Evolutionary conservation across 2,329 filamentous ascomycete genomes (phyloP).

Genomic region (Fusarium pseudonygamai): DNA sequence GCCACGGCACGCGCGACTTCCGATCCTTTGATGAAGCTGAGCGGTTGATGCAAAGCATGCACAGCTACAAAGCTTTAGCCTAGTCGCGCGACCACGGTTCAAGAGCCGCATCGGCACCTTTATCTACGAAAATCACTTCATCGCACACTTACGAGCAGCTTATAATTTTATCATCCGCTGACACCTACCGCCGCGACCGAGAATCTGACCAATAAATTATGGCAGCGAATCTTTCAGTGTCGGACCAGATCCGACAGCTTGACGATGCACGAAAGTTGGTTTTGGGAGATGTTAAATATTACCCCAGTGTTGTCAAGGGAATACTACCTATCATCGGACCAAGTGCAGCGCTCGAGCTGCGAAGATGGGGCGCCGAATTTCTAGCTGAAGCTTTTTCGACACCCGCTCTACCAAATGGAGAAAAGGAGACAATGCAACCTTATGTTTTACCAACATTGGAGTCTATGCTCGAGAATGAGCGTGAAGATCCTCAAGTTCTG

Average conservation of each 20-base stretch:
- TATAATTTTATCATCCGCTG: slow-evolving; percentile 6
- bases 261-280: slow-evolving; percentile 91
- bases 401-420: slow-evolving; percentile 78
- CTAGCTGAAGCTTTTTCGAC: slow-evolving; percentile 95
- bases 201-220: slow-evolving; percentile 36
- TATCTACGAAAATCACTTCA: slow-evolving; percentile 22
- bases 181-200: slow-evolving; percentile 13
- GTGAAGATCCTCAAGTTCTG: slow-evolving; percentile 81
- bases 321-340: slow-evolving; percentile 91
- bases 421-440: slow-evolving; percentile 83
- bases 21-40: slow-evolving; percentile 12
- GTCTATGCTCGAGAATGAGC: slow-evolving; percentile 73
- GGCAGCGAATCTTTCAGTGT: slow-evolving; percentile 69
- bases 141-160: slow-evolving; percentile 9
- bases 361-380: slow-evolving; percentile 96
- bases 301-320: slow-evolving; percentile 89
- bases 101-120: slow-evolving; percentile 35
- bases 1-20: slow-evolving; percentile 3
- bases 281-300: slow-evolving; percentile 85
- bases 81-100: slow-evolving; percentile 45
- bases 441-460: slow-evolving; percentile 81
- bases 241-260: slow-evolving; percentile 86
- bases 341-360: slow-evolving; percentile 78
- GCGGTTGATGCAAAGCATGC: slow-evolving; percentile 44
- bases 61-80: slow-evolving; percentile 43